phyloP scores from a whole-genome alignment of 2,329 filamentous ascomycete genomes.

The Talaromyces funiculosus region DNA sequence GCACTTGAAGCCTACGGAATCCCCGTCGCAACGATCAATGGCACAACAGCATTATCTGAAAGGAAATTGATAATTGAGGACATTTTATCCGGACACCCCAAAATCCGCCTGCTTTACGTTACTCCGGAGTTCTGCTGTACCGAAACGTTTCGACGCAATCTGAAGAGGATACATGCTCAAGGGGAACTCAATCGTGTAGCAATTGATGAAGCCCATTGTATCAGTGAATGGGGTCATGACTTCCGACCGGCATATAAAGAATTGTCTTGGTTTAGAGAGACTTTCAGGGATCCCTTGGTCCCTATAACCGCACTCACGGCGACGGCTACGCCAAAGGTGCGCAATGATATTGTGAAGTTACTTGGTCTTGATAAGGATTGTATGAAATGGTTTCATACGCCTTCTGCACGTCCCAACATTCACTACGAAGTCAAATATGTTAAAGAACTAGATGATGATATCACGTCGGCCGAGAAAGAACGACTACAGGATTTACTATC shows the following conservation, averaged over 20 bases:
- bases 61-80: constrained; percentile 69
- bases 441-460: constrained; percentile 26
- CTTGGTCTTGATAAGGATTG: constrained; percentile 61
- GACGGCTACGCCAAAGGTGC: constrained; percentile 75
- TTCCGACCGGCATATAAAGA: constrained; percentile 90
- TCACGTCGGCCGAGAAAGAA: constrained; percentile 46
- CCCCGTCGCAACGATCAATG: constrained; percentile 79
- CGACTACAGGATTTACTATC: constrained; percentile 70
- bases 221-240: constrained; percentile 97
- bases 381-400: constrained; percentile 73
- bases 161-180: constrained; percentile 70
- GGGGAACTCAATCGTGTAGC: constrained; percentile 80
- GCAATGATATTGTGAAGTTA: constrained; percentile 73
- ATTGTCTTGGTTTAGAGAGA: constrained; percentile 72
- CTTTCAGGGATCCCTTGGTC: constrained; percentile 64
- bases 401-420: constrained; percentile 75
- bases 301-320: constrained; percentile 91
- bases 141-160: constrained; percentile 67
- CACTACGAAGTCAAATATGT: constrained; percentile 79
- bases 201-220: constrained; percentile 93
- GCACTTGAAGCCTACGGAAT: constrained; percentile 69
- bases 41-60: constrained; percentile 63
- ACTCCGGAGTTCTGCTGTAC: constrained; percentile 83
- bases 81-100: constrained; percentile 79
- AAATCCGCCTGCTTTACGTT: constrained; percentile 79